Base-by-base conservation (phyloP, 495 filamentous ascomycete species). In the Hyaloscypha hepaticicola region DNA sequence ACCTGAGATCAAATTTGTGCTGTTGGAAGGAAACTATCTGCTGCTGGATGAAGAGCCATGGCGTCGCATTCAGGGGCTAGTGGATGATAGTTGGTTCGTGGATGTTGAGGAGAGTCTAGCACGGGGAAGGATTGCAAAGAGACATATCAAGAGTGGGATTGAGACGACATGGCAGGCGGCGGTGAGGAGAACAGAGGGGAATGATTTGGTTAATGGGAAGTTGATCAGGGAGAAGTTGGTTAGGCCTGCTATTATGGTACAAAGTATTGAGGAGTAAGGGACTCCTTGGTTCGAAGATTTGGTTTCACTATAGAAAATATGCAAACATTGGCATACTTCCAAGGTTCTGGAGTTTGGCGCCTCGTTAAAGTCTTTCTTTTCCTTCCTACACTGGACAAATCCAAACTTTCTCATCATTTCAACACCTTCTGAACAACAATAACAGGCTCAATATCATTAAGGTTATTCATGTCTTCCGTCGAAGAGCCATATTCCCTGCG, bases 91-190 rank as follows among this genome's bases (percentile, higher is more conserved):
- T 28, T 70, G 68, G 68, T 80, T 79, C 29, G 73, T 81, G 1
- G 77, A 79, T 60, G 70, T 77, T 1, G 75, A 77, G 61, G 58
- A 67, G 12, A 65, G 55, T 16, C 70, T 74, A n/a, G 75, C 77
- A 21, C 65, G 72, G 21, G 66, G 71, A 25, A 68, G 78, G 19
- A 69, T 78, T 58, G 77, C 77, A 1, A 72, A 69, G 49, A 62
- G 78, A 16, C 78, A 80, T 66, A 66, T 79, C 1, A 22, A 61
- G 27, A 74, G 73, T 8, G 77, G 77, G 2, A 78, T 80, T 66
- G 79, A 80, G 69, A 73, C 61, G 51, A 77, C 71, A 0, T 61
- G 76, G 60, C 77, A 76, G 21, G 76, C 76, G 64, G 79, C 75
- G 27, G 75, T 75, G 63, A 66, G 65, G 1, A 65, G 78, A 21